These are phyloP conservation scores for Cladosporium sp. DNA, from an alignment of 2,329 filamentous ascomycete species.

Conservation along the genomic window DNA sequence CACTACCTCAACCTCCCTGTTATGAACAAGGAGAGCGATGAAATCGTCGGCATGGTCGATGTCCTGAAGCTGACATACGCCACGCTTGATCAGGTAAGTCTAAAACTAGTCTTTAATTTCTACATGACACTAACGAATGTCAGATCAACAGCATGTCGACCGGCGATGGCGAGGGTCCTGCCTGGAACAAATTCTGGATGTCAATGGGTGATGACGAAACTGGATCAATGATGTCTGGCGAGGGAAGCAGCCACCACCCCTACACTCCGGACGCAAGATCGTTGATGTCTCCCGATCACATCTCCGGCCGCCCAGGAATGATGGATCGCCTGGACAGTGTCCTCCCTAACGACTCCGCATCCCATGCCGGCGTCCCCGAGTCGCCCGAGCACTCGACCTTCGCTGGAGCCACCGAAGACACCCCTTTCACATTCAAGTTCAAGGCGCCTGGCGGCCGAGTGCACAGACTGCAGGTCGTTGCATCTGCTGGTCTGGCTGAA, in stretches of 20 bases:
- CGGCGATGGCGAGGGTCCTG: slow-evolving; percentile 86
- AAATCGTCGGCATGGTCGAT: slow-evolving; percentile 99
- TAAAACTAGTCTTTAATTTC: not conserved
- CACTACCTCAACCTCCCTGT: slow-evolving; percentile 98
- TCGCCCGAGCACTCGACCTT: slow-evolving; percentile 70
- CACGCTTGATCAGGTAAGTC: slow-evolving; percentile 83
- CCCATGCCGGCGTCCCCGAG: slow-evolving; percentile 75
- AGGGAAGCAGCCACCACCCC: slow-evolving; percentile 71
- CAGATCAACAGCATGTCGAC: slow-evolving; percentile 87
- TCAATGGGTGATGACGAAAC: slow-evolving; percentile 92
- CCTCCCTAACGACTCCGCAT: slow-evolving; percentile 90
- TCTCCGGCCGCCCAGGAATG: slow-evolving; percentile 53
- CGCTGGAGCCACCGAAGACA: slow-evolving; percentile 63
- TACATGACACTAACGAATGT: not conserved
- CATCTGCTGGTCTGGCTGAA: slow-evolving; percentile 75
- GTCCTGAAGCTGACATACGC: slow-evolving; percentile 98
- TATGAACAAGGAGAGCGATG: slow-evolving; percentile 87
- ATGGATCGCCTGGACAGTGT: slow-evolving; percentile 77
- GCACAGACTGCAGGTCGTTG: slow-evolving; percentile 82
- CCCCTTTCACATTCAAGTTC: slow-evolving; percentile 97
- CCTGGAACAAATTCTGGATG: slow-evolving; percentile 99
- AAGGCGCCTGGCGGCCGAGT: slow-evolving; percentile 94
- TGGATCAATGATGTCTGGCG: slow-evolving; percentile 93
- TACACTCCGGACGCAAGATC: slow-evolving; percentile 69
- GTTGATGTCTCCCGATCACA: slow-evolving; percentile 75